Conservation (phyloP, 805 yeast species). For the Kurtzmaniella fragi region DNA sequence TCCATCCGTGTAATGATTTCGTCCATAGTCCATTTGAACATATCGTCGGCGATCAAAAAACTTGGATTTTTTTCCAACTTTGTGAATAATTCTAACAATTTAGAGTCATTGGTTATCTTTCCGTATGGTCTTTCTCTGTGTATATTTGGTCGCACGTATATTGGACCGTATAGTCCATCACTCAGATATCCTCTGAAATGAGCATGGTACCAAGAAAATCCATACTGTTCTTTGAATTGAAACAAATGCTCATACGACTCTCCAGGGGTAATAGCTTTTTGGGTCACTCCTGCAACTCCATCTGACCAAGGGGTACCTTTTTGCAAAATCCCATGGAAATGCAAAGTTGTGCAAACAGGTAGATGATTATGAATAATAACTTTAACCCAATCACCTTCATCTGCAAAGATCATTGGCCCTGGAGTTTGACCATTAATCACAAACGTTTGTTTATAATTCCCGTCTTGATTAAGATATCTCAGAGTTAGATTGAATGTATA, state of each 20-base stretch:
- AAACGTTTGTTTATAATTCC: slow-evolving; percentile 26
- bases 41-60: slow-evolving; percentile 32
- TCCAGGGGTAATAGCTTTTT: slow-evolving; percentile 45
- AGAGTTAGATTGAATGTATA: slow-evolving; percentile 10
- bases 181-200: slow-evolving; percentile 43
- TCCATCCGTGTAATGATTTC: slow-evolving; percentile 29
- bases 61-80: slow-evolving; percentile 20
- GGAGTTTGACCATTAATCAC: slow-evolving; percentile 45
- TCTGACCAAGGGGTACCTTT: slow-evolving; percentile 44
- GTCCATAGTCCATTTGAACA: slow-evolving; percentile 31
- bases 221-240: slow-evolving; percentile 34
- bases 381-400: slow-evolving; percentile 26
- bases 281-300: slow-evolving; percentile 48
- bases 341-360: slow-evolving; percentile 38
- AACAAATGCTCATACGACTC: slow-evolving; percentile 38
- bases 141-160: slow-evolving; percentile 35
- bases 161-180: slow-evolving; percentile 46
- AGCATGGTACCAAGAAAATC: slow-evolving; percentile 55
- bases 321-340: slow-evolving; percentile 50
- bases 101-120: slow-evolving; percentile 15
- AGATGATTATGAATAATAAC: slow-evolving; percentile 36
- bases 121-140: slow-evolving; percentile 26
- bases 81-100: slow-evolving; percentile 22
- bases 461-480: slow-evolving; percentile 20
- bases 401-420: slow-evolving; percentile 40